Base-by-base conservation (phyloP, 176 grass and related monocot genomes). In the Aegilops umbellulata region DNA sequence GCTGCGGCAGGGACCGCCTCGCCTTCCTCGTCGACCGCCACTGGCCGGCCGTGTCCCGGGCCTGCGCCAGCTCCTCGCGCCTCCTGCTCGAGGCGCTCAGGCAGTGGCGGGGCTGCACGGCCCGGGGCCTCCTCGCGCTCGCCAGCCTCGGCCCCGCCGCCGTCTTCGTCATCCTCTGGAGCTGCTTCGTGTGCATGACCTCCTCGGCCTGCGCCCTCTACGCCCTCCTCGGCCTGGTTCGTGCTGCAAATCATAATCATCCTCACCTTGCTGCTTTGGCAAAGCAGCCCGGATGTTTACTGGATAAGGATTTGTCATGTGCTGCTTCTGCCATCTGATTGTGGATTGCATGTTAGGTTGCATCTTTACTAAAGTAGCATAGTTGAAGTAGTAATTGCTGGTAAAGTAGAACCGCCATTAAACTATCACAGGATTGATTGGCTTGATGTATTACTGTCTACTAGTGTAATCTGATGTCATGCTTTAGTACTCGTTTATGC, bases 151-250 rank as follows among this genome's bases (percentile, higher is more conserved):
- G 94, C 31, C 90, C 92, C 29, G 92, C 88, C n/a, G 86, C 97
- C 26, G 85, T 99, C 31, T 94, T 99, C 81, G 87, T 99, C 20
- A 90, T 97, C 57, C 80, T 99, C 26, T 99, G 97, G 97, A 93
- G 97, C 80, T 91, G 36, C 88, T 99, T 97, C 74, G 92, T 99
- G 35, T 91, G 94, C 86, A 67, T 89, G 51, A 97, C 92, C 87
- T 96, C 97, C 22, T 85, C 87, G 13, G 53, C 87, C 2, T 92
- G 87, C 34, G 83, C 93, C 8, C 82, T 94, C 60, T 97, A 85
- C 73, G 89, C 92, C 5, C 94, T 96, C 53, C 87, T 99, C 7
- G 88, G 72, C 83, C 80, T 99, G 97, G 97, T 99, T 86, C 72
- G 90, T 84, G 77, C 65, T 84, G 36, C 74, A 31, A 72, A 35